Evolutionary conservation across 192 early-diverging fungal species (phyloP), one percentile per base, ranked within the genome.

Genomic region (Umbelopsis sp.): DNA sequence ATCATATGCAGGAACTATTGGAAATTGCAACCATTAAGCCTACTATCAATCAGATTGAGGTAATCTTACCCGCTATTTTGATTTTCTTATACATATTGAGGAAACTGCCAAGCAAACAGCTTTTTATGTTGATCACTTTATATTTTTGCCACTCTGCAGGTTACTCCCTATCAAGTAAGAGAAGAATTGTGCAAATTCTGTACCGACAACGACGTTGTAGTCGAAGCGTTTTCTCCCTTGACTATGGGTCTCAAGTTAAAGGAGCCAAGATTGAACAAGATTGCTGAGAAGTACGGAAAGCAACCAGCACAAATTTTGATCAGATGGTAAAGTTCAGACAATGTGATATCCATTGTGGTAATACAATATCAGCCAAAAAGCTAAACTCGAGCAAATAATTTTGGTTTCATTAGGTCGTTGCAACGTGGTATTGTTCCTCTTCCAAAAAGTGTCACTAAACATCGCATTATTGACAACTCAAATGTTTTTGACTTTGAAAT

Each of bases 1-100:
- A 46, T 0, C 90, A 91, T 74, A 66, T 93, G 25, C 65, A 77
- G 4, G 83, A 91, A 44, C 80, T 93, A 41, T 66, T 85, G 5
- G 79, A 84, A 21, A 77, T 82, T 37, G 88, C 87, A 13, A 78
- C 80, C 37, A 74, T 91, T 3, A 61, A 76, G 20, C 90, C 91
- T 8, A 84, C 85, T 75, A 84, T 93, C 16, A 86, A 89, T 27
- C 91, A 93, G 72, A 85, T 89, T 52, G 90, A 93, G 72, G 55
- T 91, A 41, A 41, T 41, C 0, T 9, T 6, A 41, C 10, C 37
- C 37, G 10, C 37, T 9, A 0, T 1, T 41, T 9, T 41, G 37
- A 4, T 41, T 41, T 41, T 41, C 37, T 6, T 41, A 1, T 41
- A 6, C 37, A 41, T 9, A 41, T 41, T 41, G 37, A 41, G 37